Evolutionary conservation across 2,329 filamentous ascomycete genomes (phyloP).

Genomic region (Alternaria ventricosa): DNA sequence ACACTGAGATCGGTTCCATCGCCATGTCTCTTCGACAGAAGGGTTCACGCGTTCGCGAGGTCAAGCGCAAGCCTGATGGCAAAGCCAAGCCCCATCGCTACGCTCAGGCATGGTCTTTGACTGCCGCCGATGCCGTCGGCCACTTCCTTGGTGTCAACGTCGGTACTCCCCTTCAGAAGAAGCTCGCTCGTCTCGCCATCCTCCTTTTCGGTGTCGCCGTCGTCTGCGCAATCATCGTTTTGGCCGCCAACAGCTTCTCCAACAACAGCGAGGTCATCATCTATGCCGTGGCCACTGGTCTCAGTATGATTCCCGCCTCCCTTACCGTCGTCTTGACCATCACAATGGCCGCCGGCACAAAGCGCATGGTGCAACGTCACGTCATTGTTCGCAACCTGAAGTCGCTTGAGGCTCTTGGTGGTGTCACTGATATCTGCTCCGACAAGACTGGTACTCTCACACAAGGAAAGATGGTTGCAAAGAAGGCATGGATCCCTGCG

Average conservation of each 20-base stretch:
- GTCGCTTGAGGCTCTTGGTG: constrained; percentile 46
- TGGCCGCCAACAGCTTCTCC: constrained; percentile 45
- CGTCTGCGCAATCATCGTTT: constrained; percentile 41
- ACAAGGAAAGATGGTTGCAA: constrained; percentile 45
- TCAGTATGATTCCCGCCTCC: constrained; percentile 47
- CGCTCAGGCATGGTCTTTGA: constrained; percentile 59
- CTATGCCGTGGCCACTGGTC: constrained; percentile 46
- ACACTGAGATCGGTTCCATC: constrained; percentile 75
- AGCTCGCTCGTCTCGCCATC: constrained; percentile 43
- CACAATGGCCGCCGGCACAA: constrained; percentile 48
- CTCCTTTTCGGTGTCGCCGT: constrained; percentile 26
- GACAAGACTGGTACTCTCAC: constrained; percentile 45
- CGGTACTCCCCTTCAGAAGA: constrained; percentile 48
- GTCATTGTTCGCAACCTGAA: constrained; percentile 48
- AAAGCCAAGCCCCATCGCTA: constrained; percentile 42
- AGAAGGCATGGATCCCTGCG: constrained; percentile 44
- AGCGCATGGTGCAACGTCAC: constrained; percentile 43
- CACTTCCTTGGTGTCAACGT: constrained; percentile 49
- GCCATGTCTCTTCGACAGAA: constrained; percentile 66
- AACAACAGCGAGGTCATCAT: constrained; percentile 48
- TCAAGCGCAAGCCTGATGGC: constrained; percentile 49
- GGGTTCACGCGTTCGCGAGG: constrained; percentile 40
- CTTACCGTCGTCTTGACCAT: constrained; percentile 47
- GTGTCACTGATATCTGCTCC: constrained; percentile 45
- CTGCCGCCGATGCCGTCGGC: constrained; percentile 49